A percentile compares a stretch with the other conserved stretches of the same genome.
Conservation (phyloP, 257 asterid genomes). For the Ophiorrhiza pumila region DNA sequence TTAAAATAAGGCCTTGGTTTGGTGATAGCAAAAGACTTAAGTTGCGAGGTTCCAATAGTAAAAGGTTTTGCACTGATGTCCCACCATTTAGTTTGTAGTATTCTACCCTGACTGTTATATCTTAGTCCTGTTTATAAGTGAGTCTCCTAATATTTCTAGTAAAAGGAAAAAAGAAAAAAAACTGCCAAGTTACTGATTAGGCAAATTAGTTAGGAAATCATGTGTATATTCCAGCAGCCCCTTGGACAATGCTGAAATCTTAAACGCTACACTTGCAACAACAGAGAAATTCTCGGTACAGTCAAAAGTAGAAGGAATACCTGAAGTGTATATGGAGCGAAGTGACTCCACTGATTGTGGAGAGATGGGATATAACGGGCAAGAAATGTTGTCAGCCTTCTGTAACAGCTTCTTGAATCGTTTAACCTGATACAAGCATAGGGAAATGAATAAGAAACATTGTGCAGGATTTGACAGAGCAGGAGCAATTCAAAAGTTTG, state of each 20-base stretch:
- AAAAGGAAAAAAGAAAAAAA: neutral
- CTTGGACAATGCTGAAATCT: neutral
- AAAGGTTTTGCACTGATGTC: neutral
- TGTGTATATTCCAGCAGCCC: neutral
- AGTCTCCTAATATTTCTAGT: neutral
- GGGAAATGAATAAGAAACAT: conserved; percentile 8
- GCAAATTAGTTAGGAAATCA: neutral
- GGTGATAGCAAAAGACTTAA: neutral
- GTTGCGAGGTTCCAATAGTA: neutral
- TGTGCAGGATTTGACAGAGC: neutral
- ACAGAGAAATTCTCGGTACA: neutral
- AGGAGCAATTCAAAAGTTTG: neutral
- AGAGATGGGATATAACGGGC: conserved; percentile 53
- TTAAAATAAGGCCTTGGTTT: neutral
- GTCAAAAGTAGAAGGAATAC: conserved; percentile 26
- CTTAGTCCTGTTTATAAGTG: neutral
- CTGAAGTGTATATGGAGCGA: conserved; percentile 45
- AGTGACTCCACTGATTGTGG: conserved; percentile 59
- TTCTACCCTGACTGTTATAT: neutral
- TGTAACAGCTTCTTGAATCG: conserved; percentile 56
- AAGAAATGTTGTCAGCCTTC: conserved; percentile 63
- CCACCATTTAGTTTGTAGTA: neutral
- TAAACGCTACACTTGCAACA: neutral
- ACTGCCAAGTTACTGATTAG: neutral
- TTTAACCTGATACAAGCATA: conserved; percentile 46